Percentiles rank a stretch among this genome's conserved stretches.
phyloP scores from a whole-genome alignment of 1,139 yeast species.

The Arxiozyma telluris region DNA sequence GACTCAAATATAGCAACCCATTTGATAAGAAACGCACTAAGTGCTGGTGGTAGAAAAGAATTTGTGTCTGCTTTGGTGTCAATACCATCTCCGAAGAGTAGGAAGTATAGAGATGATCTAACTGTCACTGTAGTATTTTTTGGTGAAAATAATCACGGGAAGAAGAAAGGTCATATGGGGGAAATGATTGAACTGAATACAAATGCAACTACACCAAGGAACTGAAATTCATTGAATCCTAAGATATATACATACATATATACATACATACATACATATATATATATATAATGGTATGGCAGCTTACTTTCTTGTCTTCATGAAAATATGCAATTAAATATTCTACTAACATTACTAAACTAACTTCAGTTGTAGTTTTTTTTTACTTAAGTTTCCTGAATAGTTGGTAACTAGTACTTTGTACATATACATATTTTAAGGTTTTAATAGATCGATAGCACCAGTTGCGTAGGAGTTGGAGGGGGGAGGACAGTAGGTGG shows the following conservation, averaged over 20 bases:
- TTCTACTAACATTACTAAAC: background rate
- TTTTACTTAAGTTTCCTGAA: too few relatives aligned
- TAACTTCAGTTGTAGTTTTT: background rate
- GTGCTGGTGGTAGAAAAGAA: slow-evolving; percentile 79
- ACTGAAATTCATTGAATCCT: too few relatives aligned
- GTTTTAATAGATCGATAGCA: too few relatives aligned
- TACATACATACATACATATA: too few relatives aligned
- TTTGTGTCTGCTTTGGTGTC: slow-evolving; percentile 82
- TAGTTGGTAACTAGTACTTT: background rate
- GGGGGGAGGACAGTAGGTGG: too few relatives aligned
- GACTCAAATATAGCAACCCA: slow-evolving; percentile 91
- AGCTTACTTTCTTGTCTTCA: too few relatives aligned
- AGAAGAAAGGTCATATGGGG: slow-evolving; percentile 42
- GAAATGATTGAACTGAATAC: slow-evolving; percentile 33
- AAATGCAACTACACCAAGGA: slow-evolving; percentile 40
- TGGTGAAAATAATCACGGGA: slow-evolving; percentile 41
- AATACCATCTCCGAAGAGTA: slow-evolving; percentile 87
- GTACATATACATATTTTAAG: background rate
- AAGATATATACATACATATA: background rate
- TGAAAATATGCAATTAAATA: background rate
- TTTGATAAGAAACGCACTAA: slow-evolving; percentile 83
- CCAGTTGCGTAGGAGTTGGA: too few relatives aligned
- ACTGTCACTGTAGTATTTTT: slow-evolving; percentile 94
- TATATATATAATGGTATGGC: too few relatives aligned
- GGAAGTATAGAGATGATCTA: slow-evolving; percentile 89